Evolutionary conservation across 129 eudicot species (phyloP), one percentile per base, ranked within the genome.

Genomic region (Silybum marianum): DNA sequence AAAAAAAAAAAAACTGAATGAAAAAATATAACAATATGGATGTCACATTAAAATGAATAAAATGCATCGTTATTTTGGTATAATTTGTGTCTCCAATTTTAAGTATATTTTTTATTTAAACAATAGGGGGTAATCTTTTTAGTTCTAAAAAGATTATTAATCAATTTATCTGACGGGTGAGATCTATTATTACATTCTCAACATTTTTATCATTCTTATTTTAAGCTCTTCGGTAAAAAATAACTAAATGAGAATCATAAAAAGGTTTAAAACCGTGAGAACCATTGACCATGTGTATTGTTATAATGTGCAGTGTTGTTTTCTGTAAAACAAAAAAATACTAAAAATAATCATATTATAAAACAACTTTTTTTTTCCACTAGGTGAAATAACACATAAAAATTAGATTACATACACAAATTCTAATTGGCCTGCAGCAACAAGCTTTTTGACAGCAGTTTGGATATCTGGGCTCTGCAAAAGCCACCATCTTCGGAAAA

Each of bases 401-500:
- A 4, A 32, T 19, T 19, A 63, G 71, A 68, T 19, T 71, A 80
- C 92, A 14, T 92, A 94, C 97, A 95, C 88, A 32, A 95, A 95
- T 88, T 95, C 98, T 71, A 95, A 76, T 76, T 87, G 98, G 78
- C 98, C 98, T 51, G 88, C 80, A 67, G 90, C 82, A 69, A 95
- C 98, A 24, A 95, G 92, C 70, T 88, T 86, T 85, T 80, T 87
- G 72, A 86, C 93, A 85, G 21, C 85, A 75, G 80, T 82, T 81
- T 89, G 92, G 22, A 84, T 78, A 76, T 67, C 78, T 69, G 22
- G 39, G 63, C 84, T 93, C 82, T 95, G 98, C 81, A 71, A 74
- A 70, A 67, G 79, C 98, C 98, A 95, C 98, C 98, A 95, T 85
- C 98, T 80, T 84, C 71, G 78, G 80, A 95, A 95, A 87, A 92